These are phyloP conservation scores for Solanum paucissectum DNA, from an alignment of 257 asterid species.

Conservation along the genomic window DNA sequence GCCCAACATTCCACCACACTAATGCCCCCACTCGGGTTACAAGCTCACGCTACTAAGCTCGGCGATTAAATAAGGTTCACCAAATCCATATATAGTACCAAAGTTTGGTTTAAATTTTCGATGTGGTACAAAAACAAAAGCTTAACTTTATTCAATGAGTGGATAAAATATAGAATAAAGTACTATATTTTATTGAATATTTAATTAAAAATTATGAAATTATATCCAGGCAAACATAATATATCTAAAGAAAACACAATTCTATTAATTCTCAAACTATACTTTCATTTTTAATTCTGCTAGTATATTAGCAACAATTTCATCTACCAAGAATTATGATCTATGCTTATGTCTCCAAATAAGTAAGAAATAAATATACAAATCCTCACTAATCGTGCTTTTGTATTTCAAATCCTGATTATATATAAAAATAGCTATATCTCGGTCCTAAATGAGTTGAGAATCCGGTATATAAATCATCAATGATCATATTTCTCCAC, in stretches of 20 bases:
- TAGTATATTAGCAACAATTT: not conserved
- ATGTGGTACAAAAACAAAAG: not conserved
- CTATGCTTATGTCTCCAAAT: not conserved
- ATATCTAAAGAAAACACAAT: too few species aligned
- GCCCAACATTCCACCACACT: not conserved
- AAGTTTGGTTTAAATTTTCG: not conserved
- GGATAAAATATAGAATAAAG: not conserved
- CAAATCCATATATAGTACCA: not conserved
- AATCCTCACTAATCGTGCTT: not conserved
- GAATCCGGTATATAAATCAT: too few species aligned
- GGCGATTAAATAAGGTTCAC: fast-evolving
- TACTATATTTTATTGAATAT: too few species aligned
- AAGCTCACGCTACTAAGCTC: not conserved
- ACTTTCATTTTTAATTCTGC: not conserved
- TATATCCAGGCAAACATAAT: too few species aligned
- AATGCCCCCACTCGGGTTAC: not conserved
- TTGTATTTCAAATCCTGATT: too few species aligned
- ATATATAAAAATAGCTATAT: not conserved
- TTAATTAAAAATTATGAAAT: too few species aligned
- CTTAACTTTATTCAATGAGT: not conserved
- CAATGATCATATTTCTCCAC: not conserved
- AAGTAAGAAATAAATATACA: not conserved
- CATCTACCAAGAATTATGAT: not conserved
- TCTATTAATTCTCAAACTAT: not conserved
- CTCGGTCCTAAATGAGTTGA: not conserved